phyloP scores from a whole-genome alignment of 2,329 filamentous ascomycete species.

The Curvularia sp. region DNA sequence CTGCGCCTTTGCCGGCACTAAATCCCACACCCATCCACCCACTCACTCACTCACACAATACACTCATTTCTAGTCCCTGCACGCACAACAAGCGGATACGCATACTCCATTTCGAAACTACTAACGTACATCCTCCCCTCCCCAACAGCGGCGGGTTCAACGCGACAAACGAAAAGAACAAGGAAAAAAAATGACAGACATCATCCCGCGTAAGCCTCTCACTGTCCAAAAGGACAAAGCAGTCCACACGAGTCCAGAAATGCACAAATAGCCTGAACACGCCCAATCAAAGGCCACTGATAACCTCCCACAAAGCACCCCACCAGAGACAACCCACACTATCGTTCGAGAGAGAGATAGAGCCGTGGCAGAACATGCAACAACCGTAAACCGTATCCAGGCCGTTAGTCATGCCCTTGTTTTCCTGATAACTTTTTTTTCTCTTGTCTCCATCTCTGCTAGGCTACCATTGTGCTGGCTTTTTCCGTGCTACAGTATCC shows the following conservation, averaged over 20 bases:
- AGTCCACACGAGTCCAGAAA: conserved; percentile 23
- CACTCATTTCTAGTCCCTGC: not conserved
- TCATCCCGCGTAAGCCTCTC: conserved; percentile 27
- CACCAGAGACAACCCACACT: conserved; percentile 24
- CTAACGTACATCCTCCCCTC: conserved; percentile 36
- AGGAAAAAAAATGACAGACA: conserved; percentile 35
- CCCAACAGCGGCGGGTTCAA: conserved; percentile 32
- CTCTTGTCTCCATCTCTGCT: conserved; percentile 10
- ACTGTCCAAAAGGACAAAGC: conserved; percentile 16
- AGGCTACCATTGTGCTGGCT: conserved; percentile 6
- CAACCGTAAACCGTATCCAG: conserved; percentile 37
- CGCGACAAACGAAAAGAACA: conserved; percentile 30
- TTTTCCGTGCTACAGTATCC: conserved; percentile 14
- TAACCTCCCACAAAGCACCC: conserved; percentile 15
- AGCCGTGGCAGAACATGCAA: conserved; percentile 25
- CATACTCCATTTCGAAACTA: conserved; percentile 24
- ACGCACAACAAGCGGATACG: conserved; percentile 17
- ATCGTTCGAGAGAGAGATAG: conserved; percentile 27
- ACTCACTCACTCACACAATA: too few species aligned
- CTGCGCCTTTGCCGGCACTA: not conserved
- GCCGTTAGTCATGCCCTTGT: conserved; percentile 35
- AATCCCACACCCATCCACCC: not conserved
- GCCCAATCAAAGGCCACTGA: conserved; percentile 10
- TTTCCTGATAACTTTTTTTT: conserved; percentile 17
- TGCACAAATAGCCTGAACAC: conserved; percentile 7